Evolutionary conservation across 257 asterid genomes (phyloP), one percentile per base, ranked within the genome.

Genomic region (Fraxinus excelsior): DNA sequence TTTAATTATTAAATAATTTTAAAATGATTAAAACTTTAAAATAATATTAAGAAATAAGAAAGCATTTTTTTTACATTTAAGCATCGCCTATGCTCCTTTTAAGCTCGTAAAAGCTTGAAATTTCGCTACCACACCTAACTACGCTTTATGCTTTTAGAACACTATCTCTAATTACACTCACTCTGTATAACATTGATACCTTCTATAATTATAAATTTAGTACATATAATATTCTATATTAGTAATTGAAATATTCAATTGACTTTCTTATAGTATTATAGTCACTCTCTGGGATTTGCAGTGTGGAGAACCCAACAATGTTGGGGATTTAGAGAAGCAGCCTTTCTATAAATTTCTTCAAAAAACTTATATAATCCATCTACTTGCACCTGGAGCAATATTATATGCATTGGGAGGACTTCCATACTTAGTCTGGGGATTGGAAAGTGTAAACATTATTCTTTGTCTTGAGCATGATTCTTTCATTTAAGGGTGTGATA

Each of bases 371-470:
- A 10, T 84, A 28, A 0, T 86, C 1, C 96, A 93, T 83, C 91
- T 93, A 1, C 1, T 88, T 0, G 91, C 96, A 14, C 87, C 86
- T 80, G 94, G 82, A 31, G 87, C 86, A 72, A 73, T 91, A 11
- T 78, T 92, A 1, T 92, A 91, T 81, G 88, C 93, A 28, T 18
- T 88, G 8, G 97, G 97, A 79, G 97, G 97, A 42, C 87, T 91
- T 80, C 94, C 94, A n/a, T 92, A 70, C 85, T 72, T 89, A 68
- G 91, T 89, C 8, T 92, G 97, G 97, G 97, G 97, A 76, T 82
- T 92, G 92, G 97, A 88, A 85, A 84, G 91, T 74, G 12, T 8
- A 35, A 6, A 28, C 0, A 40, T 25, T 44, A 65, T 66, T 73
- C 38, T 37, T 68, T 51, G 21, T 34, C 75, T 66, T 66, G 4